Conservation (phyloP, 352 stramenopile species). For the Phytophthora tubulina region DNA sequence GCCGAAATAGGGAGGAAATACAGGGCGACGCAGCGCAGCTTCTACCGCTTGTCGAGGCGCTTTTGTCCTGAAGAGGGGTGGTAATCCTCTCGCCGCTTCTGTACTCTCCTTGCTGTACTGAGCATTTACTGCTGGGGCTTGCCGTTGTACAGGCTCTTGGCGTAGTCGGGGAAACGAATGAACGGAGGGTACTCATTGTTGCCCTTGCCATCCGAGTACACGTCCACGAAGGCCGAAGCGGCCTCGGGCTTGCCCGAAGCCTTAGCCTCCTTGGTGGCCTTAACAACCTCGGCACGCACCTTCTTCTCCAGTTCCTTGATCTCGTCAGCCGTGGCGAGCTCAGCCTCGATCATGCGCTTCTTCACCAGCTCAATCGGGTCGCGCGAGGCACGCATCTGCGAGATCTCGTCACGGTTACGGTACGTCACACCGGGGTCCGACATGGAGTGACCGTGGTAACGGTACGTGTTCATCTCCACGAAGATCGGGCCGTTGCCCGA, state of each 20-base stretch:
- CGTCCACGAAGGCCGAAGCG: conserved; percentile 75
- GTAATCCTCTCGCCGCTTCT: conserved; percentile 34
- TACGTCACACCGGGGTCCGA: conserved; percentile 99
- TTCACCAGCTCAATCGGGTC: conserved; percentile 99
- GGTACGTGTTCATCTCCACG: conserved; percentile 99
- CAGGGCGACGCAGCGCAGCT: conserved; percentile 39
- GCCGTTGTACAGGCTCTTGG: conserved; percentile 94
- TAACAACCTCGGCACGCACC: conserved; percentile 98
- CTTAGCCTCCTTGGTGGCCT: conserved; percentile 95
- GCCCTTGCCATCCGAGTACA: conserved; percentile 93
- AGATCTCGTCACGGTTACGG: conserved; percentile 99
- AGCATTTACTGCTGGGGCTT: conserved; percentile 60
- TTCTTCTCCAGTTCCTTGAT: conserved; percentile 99
- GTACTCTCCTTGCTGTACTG: conserved; percentile 10
- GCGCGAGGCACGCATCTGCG: conserved; percentile 97
- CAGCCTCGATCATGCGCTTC: conserved; percentile 96
- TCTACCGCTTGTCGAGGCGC: conserved; percentile 45
- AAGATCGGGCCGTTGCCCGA: conserved; percentile 99
- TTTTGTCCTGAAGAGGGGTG: conserved; percentile 36
- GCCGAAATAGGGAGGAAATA: conserved; percentile 28
- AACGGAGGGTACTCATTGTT: conserved; percentile 94
- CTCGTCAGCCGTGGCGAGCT: conserved; percentile 95
- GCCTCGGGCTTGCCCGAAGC: conserved; percentile 61
- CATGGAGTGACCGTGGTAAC: conserved; percentile 99
- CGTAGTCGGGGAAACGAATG: conserved; percentile 97